Evolutionary conservation across 495 filamentous ascomycete species (phyloP).

Genomic region (Trichoderma orchidacearum): DNA sequence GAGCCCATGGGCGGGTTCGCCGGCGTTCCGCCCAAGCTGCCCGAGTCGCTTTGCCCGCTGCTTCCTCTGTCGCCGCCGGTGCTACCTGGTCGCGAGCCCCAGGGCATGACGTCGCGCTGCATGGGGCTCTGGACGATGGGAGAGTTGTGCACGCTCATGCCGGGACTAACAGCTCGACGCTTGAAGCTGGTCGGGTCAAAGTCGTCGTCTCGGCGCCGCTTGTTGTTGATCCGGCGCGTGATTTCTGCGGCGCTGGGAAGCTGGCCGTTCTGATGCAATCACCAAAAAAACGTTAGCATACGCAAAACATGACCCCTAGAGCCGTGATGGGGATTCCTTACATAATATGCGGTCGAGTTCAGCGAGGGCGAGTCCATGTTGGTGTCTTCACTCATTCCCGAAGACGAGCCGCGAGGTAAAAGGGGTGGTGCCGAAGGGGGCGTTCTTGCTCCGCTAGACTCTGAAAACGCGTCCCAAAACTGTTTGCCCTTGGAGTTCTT

Average conservation of each 20-base stretch:
- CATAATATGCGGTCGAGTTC: slow-evolving; percentile 12
- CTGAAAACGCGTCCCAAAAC: slow-evolving; percentile 70
- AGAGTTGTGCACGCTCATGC: slow-evolving; percentile 80
- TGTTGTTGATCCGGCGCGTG: slow-evolving; percentile 49
- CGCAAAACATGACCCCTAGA: too few relatives aligned
- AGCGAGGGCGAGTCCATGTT: slow-evolving; percentile 60
- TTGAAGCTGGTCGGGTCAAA: slow-evolving; percentile 86
- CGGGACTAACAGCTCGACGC: slow-evolving; percentile 82
- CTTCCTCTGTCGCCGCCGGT: slow-evolving; percentile 37
- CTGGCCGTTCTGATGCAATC: slow-evolving; percentile 1
- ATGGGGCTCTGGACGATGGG: slow-evolving; percentile 76
- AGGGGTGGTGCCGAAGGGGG: slow-evolving; percentile 48
- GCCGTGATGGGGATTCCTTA: too few relatives aligned
- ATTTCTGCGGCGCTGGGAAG: slow-evolving; percentile 50
- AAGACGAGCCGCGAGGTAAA: slow-evolving; percentile 40
- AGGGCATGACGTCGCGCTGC: slow-evolving; percentile 53
- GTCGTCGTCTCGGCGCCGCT: slow-evolving; percentile 80
- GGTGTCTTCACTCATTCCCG: slow-evolving; percentile 60
- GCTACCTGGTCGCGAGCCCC: slow-evolving; percentile 56
- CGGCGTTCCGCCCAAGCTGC: slow-evolving; percentile 15
- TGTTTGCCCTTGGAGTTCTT: slow-evolving; percentile 56
- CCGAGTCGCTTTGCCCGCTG: slow-evolving; percentile 24
- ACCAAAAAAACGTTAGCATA: too few relatives aligned
- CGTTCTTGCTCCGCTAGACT: slow-evolving; percentile 37
- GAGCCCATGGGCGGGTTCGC: slow-evolving; percentile 7